Base-by-base conservation (phyloP, 2,329 filamentous ascomycete species). In the Neopestalotiopsis rosae region DNA sequence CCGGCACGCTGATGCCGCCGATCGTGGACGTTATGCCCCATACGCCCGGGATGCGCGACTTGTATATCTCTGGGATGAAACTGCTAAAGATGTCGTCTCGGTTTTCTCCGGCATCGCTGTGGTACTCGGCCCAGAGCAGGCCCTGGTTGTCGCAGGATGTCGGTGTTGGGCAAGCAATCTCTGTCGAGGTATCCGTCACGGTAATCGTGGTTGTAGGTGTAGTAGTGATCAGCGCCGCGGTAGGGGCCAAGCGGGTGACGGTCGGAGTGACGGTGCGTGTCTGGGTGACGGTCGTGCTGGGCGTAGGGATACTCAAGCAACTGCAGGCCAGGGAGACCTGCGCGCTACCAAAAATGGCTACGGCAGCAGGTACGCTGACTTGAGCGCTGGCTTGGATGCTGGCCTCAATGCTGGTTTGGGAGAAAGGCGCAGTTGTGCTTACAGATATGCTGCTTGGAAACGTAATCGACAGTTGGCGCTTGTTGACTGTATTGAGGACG, bases 1-100 rank as follows among this genome's bases (percentile, higher is more conserved):
- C 62, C 1, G 20, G 24, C 20, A 34, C 38, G 24, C 28, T 52
- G 40, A 65, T 52, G 42, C 42, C 62, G n/a, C 61, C 61, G 5
- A 34, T 40, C 24, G 62, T 49, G 38, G 42, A 65, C 4, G 62
- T 65, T 5, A 65, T 52, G n/a, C 62, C 62, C 38, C 24, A n/a
- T 0, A 34, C 20, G 28, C 42, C 24, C 2, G 62, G 62, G 0
- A 5, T 49, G 10, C 13, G 20, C 9, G n/a, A 45, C 62, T 65
- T 52, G 24, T 52, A 65, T 5, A 65, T 3, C 20, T 24, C 40
- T 2, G 62, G 62, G 17, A 45, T 52, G 12, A 65, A 65, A n/a
- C 45, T 45, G 20, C 42, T 52, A 24, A 49, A 65, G 20, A 14
- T 30, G 6, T 24, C 30, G 42, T 52, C 62, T 0, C 17, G 12